Conservation (phyloP, 352 stramenopile genomes). For the Pythium scleroteichum region DNA sequence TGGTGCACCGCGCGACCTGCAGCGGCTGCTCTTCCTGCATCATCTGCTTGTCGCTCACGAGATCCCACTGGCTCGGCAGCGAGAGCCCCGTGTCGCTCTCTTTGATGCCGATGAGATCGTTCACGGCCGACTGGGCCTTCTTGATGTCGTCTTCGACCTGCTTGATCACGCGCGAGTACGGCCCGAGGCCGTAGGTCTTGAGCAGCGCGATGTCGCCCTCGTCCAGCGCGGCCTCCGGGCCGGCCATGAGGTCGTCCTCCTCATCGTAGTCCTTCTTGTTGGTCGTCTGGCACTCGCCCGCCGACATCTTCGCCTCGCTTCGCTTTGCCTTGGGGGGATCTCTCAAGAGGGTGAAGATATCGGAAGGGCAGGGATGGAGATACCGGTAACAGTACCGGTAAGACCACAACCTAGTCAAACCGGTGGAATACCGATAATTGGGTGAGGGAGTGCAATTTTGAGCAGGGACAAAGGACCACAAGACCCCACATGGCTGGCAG, state of each 20-base stretch:
- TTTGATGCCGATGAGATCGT: conserved; percentile 96
- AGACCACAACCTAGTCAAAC: neutral
- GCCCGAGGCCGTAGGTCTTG: conserved; percentile 98
- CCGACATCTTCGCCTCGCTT: conserved; percentile 26
- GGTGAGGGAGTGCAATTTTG: no score
- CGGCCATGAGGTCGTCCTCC: conserved; percentile 85
- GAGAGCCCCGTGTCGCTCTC: conserved; percentile 99
- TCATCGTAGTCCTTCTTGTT: conserved; percentile 97
- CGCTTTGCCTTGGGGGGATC: no score
- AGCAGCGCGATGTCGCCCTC: conserved; percentile 98
- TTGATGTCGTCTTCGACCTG: conserved; percentile 99
- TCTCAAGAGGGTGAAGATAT: no score
- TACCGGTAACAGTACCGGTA: conserved; percentile 1
- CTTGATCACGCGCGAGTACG: conserved; percentile 97
- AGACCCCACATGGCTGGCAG: no score
- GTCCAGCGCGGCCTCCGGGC: conserved; percentile 80
- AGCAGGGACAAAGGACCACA: neutral
- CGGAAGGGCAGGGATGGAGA: neutral
- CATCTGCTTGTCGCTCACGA: conserved; percentile 99
- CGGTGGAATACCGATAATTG: neutral
- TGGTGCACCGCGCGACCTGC: conserved; percentile 96
- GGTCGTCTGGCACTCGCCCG: conserved; percentile 94
- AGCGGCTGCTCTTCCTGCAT: conserved; percentile 98
- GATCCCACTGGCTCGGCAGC: conserved; percentile 98
- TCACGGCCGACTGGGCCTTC: conserved; percentile 93